A percentile compares a stretch with the other conserved stretches of the same genome.
Conservation (phyloP, 257 asterid genomes). For the Thymus quinquecostatus region DNA sequence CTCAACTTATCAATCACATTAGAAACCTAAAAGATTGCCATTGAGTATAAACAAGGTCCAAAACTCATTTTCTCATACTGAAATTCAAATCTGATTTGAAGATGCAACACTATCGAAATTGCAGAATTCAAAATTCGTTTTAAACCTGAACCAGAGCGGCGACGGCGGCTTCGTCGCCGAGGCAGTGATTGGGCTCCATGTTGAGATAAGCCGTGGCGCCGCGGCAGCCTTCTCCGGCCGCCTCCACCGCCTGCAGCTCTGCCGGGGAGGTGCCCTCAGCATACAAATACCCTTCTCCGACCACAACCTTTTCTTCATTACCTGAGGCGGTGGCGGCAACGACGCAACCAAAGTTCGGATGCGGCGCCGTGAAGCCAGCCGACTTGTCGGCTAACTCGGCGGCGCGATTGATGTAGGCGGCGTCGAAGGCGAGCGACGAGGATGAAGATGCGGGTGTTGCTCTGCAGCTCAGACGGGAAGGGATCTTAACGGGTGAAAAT, state of each 20-base stretch:
- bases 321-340: conserved; percentile 51
- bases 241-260: conserved; percentile 82
- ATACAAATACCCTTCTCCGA: conserved; percentile 86
- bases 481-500: conserved; percentile 34
- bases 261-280: conserved; percentile 92
- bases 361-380: conserved; percentile 92
- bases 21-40: background rate
- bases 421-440: conserved; percentile 57
- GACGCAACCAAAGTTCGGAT: conserved; percentile 93
- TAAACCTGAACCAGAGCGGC: conserved; percentile 75
- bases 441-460: conserved; percentile 37
- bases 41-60: conserved; percentile 3
- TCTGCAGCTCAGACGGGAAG: conserved; percentile 45
- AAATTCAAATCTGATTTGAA: conserved; percentile 5
- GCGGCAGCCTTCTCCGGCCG: conserved; percentile 65
- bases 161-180: conserved; percentile 61
- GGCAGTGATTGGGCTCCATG: conserved; percentile 89
- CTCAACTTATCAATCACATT: too few relatives aligned
- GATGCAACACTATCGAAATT: background rate
- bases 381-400: conserved; percentile 88
- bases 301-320: conserved; percentile 44
- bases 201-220: conserved; percentile 95
- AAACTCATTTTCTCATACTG: background rate
- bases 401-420: conserved; percentile 73
- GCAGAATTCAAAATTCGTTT: background rate